phyloP scores from a whole-genome alignment of 306 rosid species.

The Senna siamea region DNA sequence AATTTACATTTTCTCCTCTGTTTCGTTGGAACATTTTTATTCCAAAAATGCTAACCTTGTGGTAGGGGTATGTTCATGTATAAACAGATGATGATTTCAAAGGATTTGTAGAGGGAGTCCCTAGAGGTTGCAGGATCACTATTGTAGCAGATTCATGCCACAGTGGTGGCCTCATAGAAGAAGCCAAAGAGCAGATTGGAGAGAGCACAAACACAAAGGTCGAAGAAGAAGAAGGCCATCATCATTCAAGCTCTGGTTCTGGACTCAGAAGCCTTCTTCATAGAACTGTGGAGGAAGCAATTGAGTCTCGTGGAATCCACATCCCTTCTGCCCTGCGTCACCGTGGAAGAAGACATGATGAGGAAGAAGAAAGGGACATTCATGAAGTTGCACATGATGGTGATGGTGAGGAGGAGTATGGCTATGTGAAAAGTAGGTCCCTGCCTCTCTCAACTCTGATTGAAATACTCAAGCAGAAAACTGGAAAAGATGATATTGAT shows the following conservation, averaged over 20 bases:
- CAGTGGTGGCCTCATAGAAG: slow-evolving; percentile 81
- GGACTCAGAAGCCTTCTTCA: slow-evolving; percentile 54
- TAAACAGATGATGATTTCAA: slow-evolving; percentile 81
- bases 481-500: slow-evolving; percentile 69
- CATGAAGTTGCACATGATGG: background rate
- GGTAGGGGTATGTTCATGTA: too few relatives aligned
- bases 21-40: too few relatives aligned
- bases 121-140: slow-evolving; percentile 63
- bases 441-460: slow-evolving; percentile 67
- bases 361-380: slow-evolving; percentile 36
- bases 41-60: too few relatives aligned
- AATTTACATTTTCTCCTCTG: too few relatives aligned
- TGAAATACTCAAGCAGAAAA: slow-evolving; percentile 72
- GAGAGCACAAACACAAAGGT: slow-evolving; percentile 52
- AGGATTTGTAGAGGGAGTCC: slow-evolving; percentile 57
- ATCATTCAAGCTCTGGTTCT: slow-evolving; percentile 33
- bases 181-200: slow-evolving; percentile 77
- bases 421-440: slow-evolving; percentile 51
- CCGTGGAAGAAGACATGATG: slow-evolving; percentile 21
- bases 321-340: too few relatives aligned
- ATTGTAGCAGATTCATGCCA: slow-evolving; percentile 86
- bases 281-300: slow-evolving; percentile 40
- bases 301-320: slow-evolving; percentile 57
- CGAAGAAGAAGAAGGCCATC: background rate
- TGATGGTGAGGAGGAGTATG: slow-evolving; percentile 26